phyloP scores from a whole-genome alignment of 1,284 basidiomycete species.

The Tilletia walkeri region DNA sequence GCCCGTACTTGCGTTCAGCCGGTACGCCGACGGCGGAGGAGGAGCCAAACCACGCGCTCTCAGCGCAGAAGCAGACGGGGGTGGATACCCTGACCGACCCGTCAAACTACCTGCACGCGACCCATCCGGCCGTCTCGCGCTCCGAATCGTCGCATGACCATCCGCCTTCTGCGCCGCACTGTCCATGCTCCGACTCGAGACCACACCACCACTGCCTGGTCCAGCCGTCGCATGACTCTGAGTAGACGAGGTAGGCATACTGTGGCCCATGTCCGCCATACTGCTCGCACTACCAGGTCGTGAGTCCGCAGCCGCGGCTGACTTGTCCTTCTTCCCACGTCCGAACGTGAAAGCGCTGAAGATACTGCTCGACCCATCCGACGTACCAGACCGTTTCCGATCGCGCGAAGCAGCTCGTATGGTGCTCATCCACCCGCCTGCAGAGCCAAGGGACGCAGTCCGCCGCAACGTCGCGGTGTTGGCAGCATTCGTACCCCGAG shows the following conservation, averaged over 20 bases:
- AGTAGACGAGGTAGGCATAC: neutral
- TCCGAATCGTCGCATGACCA: conserved; percentile 11
- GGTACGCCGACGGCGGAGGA: conserved; percentile 28
- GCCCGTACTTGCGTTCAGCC: conserved; percentile 3
- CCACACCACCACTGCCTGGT: neutral
- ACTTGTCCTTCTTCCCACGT: conserved; percentile 7
- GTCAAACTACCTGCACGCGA: conserved; percentile 15
- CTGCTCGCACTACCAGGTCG: neutral
- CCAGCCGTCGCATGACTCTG: neutral
- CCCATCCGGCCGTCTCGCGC: neutral
- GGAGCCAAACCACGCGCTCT: conserved; percentile 2
- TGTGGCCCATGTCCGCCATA: neutral
- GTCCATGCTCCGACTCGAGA: neutral
- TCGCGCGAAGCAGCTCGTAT: conserved; percentile 9
- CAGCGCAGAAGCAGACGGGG: neutral
- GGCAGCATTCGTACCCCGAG: neutral
- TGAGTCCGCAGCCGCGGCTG: neutral
- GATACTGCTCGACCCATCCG: neutral
- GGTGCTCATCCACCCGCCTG: conserved; percentile 12
- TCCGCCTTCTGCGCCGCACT: neutral
- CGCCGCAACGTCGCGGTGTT: neutral
- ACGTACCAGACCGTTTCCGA: neutral
- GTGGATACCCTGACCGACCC: conserved; percentile 2
- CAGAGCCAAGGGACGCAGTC: neutral
- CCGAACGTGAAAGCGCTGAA: conserved; percentile 16